A percentile compares a stretch with the other conserved stretches of the same genome.
Conservation (phyloP, 371 early-diverging fungal genomes). For the Rhizopus delemar region DNA sequence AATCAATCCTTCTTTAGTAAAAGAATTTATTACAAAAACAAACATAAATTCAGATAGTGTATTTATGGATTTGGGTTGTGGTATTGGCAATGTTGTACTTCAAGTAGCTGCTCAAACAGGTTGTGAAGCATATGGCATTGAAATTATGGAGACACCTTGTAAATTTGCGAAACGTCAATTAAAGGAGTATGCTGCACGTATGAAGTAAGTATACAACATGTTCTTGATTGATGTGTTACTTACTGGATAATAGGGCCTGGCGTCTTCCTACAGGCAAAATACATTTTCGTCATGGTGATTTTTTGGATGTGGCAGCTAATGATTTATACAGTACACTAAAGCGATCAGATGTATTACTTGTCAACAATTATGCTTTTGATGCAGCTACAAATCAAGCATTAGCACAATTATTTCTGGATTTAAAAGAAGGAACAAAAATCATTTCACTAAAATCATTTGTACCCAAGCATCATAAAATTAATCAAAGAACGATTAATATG, state of each 20-base stretch:
- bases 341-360: constrained; percentile 87
- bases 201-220: constrained; percentile 54
- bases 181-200: constrained; percentile 81
- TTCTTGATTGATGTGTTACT: neutral
- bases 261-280: constrained; percentile 66
- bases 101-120: constrained; percentile 91
- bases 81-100: constrained; percentile 95
- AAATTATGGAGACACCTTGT: constrained; percentile 89
- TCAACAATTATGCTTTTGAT: constrained; percentile 93
- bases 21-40: constrained; percentile 80
- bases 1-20: constrained; percentile 81
- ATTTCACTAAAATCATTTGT: constrained; percentile 84
- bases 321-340: constrained; percentile 68
- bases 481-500: constrained; percentile 72
- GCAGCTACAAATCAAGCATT: constrained; percentile 80
- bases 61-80: constrained; percentile 93
- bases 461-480: constrained; percentile 76
- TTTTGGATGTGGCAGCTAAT: constrained; percentile 60
- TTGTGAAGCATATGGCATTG: constrained; percentile 86
- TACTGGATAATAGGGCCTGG: constrained; percentile 50
- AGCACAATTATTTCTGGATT: constrained; percentile 82
- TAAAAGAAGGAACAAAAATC: constrained; percentile 88
- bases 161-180: constrained; percentile 77
- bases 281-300: constrained; percentile 74
- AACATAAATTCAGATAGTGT: constrained; percentile 63